A percentile compares a stretch with the other conserved stretches of the same genome.
Evolutionary conservation across 345 rosid genomes (phyloP).

Genomic region (Eucalyptus leucophloia): DNA sequence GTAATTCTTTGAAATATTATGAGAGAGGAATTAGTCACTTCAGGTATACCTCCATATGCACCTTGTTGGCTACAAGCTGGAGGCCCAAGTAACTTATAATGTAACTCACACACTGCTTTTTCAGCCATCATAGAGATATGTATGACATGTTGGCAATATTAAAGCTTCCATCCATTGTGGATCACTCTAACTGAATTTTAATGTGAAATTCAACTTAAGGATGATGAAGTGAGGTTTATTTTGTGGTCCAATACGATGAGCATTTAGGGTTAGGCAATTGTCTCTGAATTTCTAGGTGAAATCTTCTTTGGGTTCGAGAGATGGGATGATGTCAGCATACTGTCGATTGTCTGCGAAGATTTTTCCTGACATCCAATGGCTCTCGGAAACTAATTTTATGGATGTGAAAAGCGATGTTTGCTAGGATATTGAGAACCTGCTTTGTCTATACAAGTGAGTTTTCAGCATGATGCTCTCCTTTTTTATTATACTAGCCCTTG

Average conservation of each 20-base stretch:
- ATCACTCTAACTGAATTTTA: neutral
- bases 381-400: neutral
- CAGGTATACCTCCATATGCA: neutral
- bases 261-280: neutral
- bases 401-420: neutral
- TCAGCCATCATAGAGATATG: neutral
- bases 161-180: neutral
- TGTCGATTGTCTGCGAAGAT: neutral
- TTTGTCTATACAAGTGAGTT: neutral
- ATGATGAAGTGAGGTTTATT: neutral
- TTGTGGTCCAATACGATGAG: neutral
- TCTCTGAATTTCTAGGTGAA: neutral
- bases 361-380: neutral
- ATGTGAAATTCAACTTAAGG: neutral
- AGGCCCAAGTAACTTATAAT: neutral
- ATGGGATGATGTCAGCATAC: neutral
- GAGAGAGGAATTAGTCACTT: neutral
- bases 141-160: neutral
- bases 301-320: neutral
- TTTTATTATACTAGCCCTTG: neutral
- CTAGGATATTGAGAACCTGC: neutral
- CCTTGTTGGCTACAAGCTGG: neutral
- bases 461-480: neutral
- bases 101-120: neutral
- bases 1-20: neutral